Conservation (phyloP, 805 yeast species). For the Kuraishia piskuri region DNA sequence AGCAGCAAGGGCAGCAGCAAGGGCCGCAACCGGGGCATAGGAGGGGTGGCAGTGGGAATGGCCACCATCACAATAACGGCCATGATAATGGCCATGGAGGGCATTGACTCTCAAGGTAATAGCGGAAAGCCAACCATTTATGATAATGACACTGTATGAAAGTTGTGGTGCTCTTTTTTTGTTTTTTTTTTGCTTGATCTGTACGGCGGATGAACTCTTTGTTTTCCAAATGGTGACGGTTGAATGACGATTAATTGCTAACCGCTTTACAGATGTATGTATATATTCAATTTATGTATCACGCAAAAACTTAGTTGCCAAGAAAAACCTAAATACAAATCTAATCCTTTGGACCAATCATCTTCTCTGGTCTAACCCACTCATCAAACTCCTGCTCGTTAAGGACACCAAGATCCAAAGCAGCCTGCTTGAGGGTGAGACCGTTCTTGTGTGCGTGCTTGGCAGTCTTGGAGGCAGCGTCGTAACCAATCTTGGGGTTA, state of each 20-base stretch:
- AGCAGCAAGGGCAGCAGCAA: background rate
- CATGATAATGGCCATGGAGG: background rate
- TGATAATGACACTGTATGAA: background rate
- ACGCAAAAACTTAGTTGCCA: background rate
- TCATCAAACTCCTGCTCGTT: slow-evolving; percentile 82
- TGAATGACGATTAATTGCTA: background rate
- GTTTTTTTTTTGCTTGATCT: background rate
- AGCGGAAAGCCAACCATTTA: background rate
- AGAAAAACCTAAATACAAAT: background rate
- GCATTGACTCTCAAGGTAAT: background rate
- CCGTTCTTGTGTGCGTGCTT: slow-evolving; percentile 99
- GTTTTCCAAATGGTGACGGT: background rate
- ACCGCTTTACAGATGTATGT: background rate
- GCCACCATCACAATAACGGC: background rate
- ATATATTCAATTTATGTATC: background rate
- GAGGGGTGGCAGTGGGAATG: background rate
- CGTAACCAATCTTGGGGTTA: slow-evolving; percentile 98
- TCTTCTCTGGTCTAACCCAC: slow-evolving; percentile 96
- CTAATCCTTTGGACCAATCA: slow-evolving; percentile 79
- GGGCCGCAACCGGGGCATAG: background rate
- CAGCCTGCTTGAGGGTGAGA: slow-evolving; percentile 88
- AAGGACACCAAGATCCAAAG: slow-evolving; percentile 83
- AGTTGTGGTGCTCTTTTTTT: background rate
- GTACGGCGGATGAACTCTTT: background rate
- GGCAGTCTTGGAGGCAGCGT: slow-evolving; percentile 94